phyloP scores from a whole-genome alignment of 2,329 filamentous ascomycete genomes.

The Paradendryphiella salina region DNA sequence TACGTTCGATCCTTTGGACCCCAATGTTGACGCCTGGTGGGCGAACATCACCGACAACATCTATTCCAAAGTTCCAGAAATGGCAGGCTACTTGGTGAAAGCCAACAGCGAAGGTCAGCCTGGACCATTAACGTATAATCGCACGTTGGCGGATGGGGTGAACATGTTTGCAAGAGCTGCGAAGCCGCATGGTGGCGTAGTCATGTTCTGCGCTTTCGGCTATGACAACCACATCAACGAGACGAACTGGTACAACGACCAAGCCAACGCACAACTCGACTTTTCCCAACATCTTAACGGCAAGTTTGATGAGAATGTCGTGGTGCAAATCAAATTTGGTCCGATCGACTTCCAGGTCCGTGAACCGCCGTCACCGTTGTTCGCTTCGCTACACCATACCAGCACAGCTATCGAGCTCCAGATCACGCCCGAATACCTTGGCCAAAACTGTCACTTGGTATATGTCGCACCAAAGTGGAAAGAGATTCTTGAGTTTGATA shows the following conservation, averaged over 20 bases:
- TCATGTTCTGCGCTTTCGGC: slow-evolving; percentile 74
- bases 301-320: slow-evolving; percentile 69
- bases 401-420: slow-evolving; percentile 65
- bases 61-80: slow-evolving; percentile 65
- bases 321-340: slow-evolving; percentile 74
- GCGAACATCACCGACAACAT: slow-evolving; percentile 60
- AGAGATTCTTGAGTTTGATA: slow-evolving; percentile 67
- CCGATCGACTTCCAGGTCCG: slow-evolving; percentile 75
- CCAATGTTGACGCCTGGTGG: slow-evolving; percentile 66
- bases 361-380: slow-evolving; percentile 67
- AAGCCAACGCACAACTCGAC: slow-evolving; percentile 70
- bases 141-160: slow-evolving; percentile 68
- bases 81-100: slow-evolving; percentile 71
- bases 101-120: slow-evolving; percentile 74
- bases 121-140: slow-evolving; percentile 69
- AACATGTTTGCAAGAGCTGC: slow-evolving; percentile 78
- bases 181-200: slow-evolving; percentile 88
- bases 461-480: slow-evolving; percentile 72
- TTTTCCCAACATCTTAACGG: slow-evolving; percentile 67
- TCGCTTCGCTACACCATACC: slow-evolving; percentile 56
- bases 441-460: slow-evolving; percentile 69
- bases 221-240: slow-evolving; percentile 64
- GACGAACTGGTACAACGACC: slow-evolving; percentile 66
- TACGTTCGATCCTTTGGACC: slow-evolving; percentile 68
- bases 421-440: slow-evolving; percentile 70